A percentile compares a stretch with the other conserved stretches of the same genome.
Conservation (phyloP, 139 green algal genomes). For the Chlamydomonas eustigma region DNA sequence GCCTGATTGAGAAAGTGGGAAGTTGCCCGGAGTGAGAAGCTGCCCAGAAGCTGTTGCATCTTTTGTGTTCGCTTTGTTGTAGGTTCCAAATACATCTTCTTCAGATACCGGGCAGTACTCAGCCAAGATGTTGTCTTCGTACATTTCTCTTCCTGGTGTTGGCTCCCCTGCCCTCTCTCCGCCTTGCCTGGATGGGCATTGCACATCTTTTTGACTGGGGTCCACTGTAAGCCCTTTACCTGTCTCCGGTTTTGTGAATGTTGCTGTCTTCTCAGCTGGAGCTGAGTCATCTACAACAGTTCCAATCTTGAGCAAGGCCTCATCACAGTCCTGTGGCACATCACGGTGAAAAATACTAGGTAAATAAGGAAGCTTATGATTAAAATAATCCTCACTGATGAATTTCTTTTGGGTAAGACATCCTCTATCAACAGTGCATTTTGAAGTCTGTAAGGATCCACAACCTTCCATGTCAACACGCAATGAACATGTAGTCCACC, state of each 20-base stretch:
- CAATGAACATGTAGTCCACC: not conserved
- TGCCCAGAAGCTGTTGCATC: too few relatives aligned
- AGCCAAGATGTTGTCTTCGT: not conserved
- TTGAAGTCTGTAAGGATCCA: not conserved
- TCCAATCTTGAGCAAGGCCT: not conserved
- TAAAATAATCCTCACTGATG: too few relatives aligned
- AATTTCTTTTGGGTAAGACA: too few relatives aligned
- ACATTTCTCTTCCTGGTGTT: not conserved
- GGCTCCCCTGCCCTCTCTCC: not conserved
- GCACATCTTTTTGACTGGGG: not conserved
- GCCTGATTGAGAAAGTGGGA: not conserved
- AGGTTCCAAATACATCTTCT: constrained; percentile 5
- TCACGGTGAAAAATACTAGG: not conserved
- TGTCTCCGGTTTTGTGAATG: too few relatives aligned
- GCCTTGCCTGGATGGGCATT: not conserved
- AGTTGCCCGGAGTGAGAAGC: not conserved
- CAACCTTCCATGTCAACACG: not conserved
- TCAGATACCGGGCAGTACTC: not conserved
- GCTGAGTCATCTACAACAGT: not conserved
- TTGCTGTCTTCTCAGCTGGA: too few relatives aligned
- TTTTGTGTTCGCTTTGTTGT: not conserved
- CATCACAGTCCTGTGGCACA: not conserved
- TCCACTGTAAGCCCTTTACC: too few relatives aligned
- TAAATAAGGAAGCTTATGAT: not conserved
- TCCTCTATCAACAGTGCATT: too few relatives aligned